phyloP scores from a whole-genome alignment of 2,329 filamentous ascomycete species.

The Colletotrichum chrysophilum region DNA sequence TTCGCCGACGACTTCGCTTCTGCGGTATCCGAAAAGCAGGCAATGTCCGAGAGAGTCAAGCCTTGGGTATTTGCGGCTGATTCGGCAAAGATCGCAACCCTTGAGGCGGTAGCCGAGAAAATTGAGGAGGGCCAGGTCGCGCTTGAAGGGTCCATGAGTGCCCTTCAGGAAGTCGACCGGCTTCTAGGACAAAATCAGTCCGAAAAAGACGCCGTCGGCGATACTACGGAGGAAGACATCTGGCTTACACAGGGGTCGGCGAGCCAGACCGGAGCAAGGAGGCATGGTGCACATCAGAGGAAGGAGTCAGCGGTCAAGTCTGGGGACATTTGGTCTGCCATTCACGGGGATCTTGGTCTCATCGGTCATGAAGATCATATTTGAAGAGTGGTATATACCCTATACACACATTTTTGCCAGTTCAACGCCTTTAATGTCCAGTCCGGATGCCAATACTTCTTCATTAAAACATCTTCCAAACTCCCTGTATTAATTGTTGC shows the following conservation, averaged over 20 bases:
- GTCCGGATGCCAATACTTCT: constrained; percentile 3
- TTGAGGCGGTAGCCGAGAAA: constrained; percentile 64
- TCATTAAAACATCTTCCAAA: neutral
- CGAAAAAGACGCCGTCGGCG: constrained; percentile 24
- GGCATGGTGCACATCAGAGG: constrained; percentile 23
- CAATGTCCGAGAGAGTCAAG: constrained; percentile 49
- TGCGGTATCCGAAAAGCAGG: constrained; percentile 39
- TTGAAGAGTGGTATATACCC: constrained; percentile 6
- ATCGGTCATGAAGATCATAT: constrained; percentile 42
- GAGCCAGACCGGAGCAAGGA: constrained; percentile 28
- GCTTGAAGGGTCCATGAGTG: constrained; percentile 56
- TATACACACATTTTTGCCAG: neutral
- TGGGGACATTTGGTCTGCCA: constrained; percentile 53
- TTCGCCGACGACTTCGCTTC: constrained; percentile 49
- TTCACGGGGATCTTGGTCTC: constrained; percentile 61
- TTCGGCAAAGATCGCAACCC: constrained; percentile 62
- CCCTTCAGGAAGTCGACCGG: constrained; percentile 53
- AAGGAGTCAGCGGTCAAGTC: constrained; percentile 27
- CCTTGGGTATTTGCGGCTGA: constrained; percentile 67
- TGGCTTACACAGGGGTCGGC: constrained; percentile 41
- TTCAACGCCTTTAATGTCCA: constrained; percentile 6
- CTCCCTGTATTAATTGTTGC: constrained; percentile 25
- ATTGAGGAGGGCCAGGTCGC: constrained; percentile 64
- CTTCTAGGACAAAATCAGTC: constrained; percentile 47
- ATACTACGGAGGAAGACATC: constrained; percentile 33